These are phyloP conservation scores for Amaranthus palmeri DNA, from an alignment of 148 eudicot genomes.

Conservation along the genomic window DNA sequence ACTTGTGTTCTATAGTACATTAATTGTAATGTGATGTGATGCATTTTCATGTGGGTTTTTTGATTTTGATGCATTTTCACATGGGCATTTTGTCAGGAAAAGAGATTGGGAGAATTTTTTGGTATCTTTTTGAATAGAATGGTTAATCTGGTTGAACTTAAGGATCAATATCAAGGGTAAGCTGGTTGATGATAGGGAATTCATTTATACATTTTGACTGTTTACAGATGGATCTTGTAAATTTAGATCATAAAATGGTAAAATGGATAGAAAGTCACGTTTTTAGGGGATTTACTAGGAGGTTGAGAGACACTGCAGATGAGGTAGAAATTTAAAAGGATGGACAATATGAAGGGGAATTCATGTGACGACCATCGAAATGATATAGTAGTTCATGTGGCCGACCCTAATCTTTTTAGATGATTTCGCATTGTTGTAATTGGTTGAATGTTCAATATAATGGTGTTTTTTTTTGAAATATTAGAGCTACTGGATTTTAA, in stretches of 20 bases:
- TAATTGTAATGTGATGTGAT: not conserved
- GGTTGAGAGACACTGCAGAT: too few species aligned
- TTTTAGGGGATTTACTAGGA: too few species aligned
- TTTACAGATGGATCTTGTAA: not conserved
- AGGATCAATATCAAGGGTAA: not conserved
- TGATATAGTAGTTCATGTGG: too few species aligned
- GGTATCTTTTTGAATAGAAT: too few species aligned
- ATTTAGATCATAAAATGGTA: not conserved
- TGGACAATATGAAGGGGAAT: too few species aligned
- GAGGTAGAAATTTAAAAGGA: too few species aligned
- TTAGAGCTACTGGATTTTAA: not conserved
- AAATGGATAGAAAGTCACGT: too few species aligned
- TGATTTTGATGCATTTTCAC: constrained; percentile 11
- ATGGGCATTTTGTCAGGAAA: not conserved
- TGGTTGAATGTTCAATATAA: constrained; percentile 1
- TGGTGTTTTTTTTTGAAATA: not conserved
- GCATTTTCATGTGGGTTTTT: constrained; percentile 9
- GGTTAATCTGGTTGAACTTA: not conserved
- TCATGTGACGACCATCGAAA: too few species aligned
- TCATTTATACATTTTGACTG: not conserved
- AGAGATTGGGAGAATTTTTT: not conserved
- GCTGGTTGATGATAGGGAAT: not conserved
- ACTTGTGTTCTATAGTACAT: not conserved
- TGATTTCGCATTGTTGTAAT: not conserved
- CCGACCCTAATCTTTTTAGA: not conserved